Evolutionary conservation across 2,329 filamentous ascomycete genomes (phyloP), one percentile per base, ranked within the genome.

Genomic region (Apiospora malaysiana): DNA sequence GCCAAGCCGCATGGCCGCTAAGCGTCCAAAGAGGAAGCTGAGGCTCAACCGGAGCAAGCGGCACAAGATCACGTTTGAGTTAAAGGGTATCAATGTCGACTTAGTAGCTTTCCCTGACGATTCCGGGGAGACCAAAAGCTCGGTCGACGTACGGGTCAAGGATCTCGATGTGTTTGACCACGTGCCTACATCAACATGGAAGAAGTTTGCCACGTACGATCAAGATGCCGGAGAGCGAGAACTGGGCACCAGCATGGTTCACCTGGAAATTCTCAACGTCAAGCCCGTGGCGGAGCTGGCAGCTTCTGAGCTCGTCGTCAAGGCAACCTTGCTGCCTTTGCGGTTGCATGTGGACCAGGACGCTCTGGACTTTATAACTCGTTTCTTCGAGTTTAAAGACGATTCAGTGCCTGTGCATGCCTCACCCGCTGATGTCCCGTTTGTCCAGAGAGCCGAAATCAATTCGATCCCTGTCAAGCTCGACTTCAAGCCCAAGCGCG

Each of bases 301-400:
- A 21, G 96, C 95, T 0, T 94, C 95, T 0, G 96, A 99, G 79
- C 90, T 98, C 73, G 93, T 98, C 8, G 83, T 98, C 21, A 93
- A 92, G 76, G 91, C 90, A 18, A 92, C 90, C 0, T 81, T 99
- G 23, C 86, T 98, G 42, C 96, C 96, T 1, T 84, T 99, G 40
- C 90, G 96, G 59, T 86, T 99, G 1, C 96, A 99, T 79, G 95
- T 99, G 45, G 96, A 99, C 77, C 96, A 99, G 81, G 96, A 99
- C 81, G 95, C 96, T 0, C 88, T 99, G 4, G 96, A 99, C 79
- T 99, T 99, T 79, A 93, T 99, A 78, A 97, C 93, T 1, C 91
- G 96, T 1, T 99, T 99, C 85, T 99, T 99, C 77, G 95, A 97
- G 77, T 99, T 99, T 86, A 97, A 97, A 78, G 94, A 98, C 75